Evolutionary conservation across 768 basidiomycete species (phyloP), one percentile per base, ranked within the genome.

Genomic region (Artomyces pyxidatus): DNA sequence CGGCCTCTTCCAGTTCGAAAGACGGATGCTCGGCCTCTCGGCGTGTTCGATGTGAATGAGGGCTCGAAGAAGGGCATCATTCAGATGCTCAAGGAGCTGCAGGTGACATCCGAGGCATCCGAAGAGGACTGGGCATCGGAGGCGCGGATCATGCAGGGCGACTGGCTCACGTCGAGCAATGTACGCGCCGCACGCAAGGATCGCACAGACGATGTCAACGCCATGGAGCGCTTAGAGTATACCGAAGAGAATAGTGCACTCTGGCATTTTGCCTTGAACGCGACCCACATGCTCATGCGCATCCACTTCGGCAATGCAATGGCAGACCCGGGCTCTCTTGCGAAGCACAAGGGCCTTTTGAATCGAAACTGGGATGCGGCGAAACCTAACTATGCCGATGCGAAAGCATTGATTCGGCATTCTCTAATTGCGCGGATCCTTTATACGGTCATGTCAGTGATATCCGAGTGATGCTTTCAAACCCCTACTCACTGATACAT

Each of bases 11-110:
- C 32, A n/a, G 12, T n/a, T 11, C 11, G 17, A n/a, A 35, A 35
- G 6, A 35, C 32, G 3, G 32, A 35, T n/a, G 17, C 32, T 12
- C 32, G 32, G 2, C 32, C 32, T 2, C 32, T 35, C 11, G 32
- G 32, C 12, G 32, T 35, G 17, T 35, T 35, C 17, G 32, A 35
- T 35, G 32, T 35, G 3, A 35, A 35, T n/a, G 32, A 65, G 48
- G 64, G 64, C 4, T 65, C 65, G 0, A 65, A 64, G 46, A 58
- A 61, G 28, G 64, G 61, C 1, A 45, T 60, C 4, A 45, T 66
- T 1, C 45, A 62, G 1, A 52, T 63, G n/a, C 7, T 64, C 1
- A 48, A 61, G 39, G 48, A 22, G 3, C 56, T 66, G 27, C 57
- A 56, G 22, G 51, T 61, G 40, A 16, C 51, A 19, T 49, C 56